Evolutionary conservation across 2,329 filamentous ascomycete species (phyloP).

Genomic region (Colletotrichum brevisporum): DNA sequence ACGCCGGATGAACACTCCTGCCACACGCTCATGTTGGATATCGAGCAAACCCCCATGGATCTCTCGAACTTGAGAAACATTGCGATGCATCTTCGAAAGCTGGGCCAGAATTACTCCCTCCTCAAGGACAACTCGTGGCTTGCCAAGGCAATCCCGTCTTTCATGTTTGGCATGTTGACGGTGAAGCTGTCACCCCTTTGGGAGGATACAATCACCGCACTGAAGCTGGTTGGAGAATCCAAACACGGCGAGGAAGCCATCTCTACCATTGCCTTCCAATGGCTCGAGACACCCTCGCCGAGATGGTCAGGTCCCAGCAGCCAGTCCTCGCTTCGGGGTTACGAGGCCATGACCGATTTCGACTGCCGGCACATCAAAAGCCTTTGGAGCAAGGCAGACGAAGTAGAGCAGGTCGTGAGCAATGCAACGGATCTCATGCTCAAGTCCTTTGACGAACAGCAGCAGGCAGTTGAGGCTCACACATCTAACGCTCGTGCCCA

Average conservation of each 20-base stretch:
- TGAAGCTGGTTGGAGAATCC: slow-evolving; percentile 81
- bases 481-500: slow-evolving; percentile 77
- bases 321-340: slow-evolving; percentile 49
- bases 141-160: slow-evolving; percentile 80
- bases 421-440: slow-evolving; percentile 72
- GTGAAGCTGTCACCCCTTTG: slow-evolving; percentile 88
- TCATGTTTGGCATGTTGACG: slow-evolving; percentile 90
- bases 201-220: slow-evolving; percentile 83
- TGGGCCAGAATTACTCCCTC: slow-evolving; percentile 75
- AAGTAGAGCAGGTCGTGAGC: slow-evolving; percentile 66
- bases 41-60: slow-evolving; percentile 84
- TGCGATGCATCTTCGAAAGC: slow-evolving; percentile 87
- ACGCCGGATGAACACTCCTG: slow-evolving; percentile 64
- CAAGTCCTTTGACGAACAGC: slow-evolving; percentile 74
- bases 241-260: slow-evolving; percentile 81
- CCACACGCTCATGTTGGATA: slow-evolving; percentile 78
- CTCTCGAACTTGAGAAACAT: slow-evolving; percentile 83
- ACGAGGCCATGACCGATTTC: slow-evolving; percentile 75
- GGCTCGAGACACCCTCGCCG: slow-evolving; percentile 75
- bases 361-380: slow-evolving; percentile 83
- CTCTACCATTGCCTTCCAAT: slow-evolving; percentile 80
- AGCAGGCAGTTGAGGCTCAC: slow-evolving; percentile 66
- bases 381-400: slow-evolving; percentile 66
- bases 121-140: slow-evolving; percentile 75
- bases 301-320: slow-evolving; percentile 63